A percentile compares a stretch with the other conserved stretches of the same genome.
phyloP scores from a whole-genome alignment of 1,139 yeast species.

The Zygoascus meyerae region DNA sequence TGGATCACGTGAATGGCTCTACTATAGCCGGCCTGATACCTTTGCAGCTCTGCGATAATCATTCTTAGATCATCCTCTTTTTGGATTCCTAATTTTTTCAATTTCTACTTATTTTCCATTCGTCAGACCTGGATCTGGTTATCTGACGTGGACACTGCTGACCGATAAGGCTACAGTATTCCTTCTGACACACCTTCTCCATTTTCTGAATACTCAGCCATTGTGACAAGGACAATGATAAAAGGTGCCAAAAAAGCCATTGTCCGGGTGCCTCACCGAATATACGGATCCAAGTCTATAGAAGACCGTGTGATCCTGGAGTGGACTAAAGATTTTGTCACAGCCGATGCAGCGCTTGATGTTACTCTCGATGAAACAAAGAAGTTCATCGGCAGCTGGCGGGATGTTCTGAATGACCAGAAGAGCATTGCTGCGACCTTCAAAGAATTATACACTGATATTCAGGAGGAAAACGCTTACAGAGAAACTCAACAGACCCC shows the following conservation, averaged over 20 bases:
- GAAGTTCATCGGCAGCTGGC: conserved; percentile 38
- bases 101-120: neutral
- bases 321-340: conserved; percentile 44
- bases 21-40: too few relatives aligned
- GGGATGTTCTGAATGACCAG: conserved; percentile 36
- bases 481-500: conserved; percentile 37
- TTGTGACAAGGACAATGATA: conserved; percentile 20
- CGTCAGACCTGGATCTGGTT: neutral
- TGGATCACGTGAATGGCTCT: too few relatives aligned
- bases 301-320: conserved; percentile 48
- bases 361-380: conserved; percentile 38
- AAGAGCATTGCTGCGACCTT: conserved; percentile 34
- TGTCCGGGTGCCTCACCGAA: conserved; percentile 35
- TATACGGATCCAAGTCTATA: conserved; percentile 32
- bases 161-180: too few relatives aligned
- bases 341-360: conserved; percentile 43
- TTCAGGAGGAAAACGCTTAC: conserved; percentile 36
- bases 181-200: too few relatives aligned
- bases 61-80: too few relatives aligned
- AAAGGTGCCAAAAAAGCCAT: conserved; percentile 37
- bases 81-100: neutral
- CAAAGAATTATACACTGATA: conserved; percentile 35
- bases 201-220: neutral
- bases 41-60: too few relatives aligned
- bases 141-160: too few relatives aligned